Evolutionary conservation across 805 yeast genomes (phyloP).

Genomic region (Candida dendrica): DNA sequence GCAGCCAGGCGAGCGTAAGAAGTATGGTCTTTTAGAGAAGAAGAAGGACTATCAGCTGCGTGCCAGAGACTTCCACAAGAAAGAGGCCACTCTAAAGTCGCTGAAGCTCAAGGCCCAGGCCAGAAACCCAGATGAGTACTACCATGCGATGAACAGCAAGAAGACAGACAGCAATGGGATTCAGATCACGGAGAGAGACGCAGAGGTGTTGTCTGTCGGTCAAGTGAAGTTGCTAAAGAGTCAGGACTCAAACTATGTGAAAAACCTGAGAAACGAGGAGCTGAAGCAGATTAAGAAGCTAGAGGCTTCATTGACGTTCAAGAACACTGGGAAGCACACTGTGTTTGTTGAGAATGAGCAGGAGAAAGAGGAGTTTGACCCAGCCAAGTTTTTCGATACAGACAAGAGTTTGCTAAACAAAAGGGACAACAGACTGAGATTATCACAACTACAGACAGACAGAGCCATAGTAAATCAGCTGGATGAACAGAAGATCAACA

Average conservation of each 20-base stretch:
- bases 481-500: constrained; percentile 22
- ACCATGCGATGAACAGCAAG: constrained; percentile 80
- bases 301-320: constrained; percentile 37
- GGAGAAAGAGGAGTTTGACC: constrained; percentile 50
- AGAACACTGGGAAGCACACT: constrained; percentile 68
- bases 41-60: constrained; percentile 76
- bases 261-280: constrained; percentile 70
- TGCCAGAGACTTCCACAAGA: constrained; percentile 58
- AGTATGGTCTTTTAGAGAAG: constrained; percentile 85
- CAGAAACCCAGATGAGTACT: constrained; percentile 91
- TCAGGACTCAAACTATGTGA: constrained; percentile 83
- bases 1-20: constrained; percentile 68
- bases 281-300: constrained; percentile 50
- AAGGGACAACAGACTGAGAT: constrained; percentile 65
- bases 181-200: constrained; percentile 56
- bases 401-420: constrained; percentile 53
- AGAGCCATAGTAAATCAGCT: constrained; percentile 19
- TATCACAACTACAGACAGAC: constrained; percentile 47
- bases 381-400: constrained; percentile 65
- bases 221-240: constrained; percentile 81
- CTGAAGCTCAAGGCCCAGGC: constrained; percentile 64
- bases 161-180: constrained; percentile 68
- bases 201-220: constrained; percentile 53
- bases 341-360: constrained; percentile 69
- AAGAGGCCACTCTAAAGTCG: constrained; percentile 55